phyloP scores from a whole-genome alignment of 345 rosid genomes.

The Populus alba region DNA sequence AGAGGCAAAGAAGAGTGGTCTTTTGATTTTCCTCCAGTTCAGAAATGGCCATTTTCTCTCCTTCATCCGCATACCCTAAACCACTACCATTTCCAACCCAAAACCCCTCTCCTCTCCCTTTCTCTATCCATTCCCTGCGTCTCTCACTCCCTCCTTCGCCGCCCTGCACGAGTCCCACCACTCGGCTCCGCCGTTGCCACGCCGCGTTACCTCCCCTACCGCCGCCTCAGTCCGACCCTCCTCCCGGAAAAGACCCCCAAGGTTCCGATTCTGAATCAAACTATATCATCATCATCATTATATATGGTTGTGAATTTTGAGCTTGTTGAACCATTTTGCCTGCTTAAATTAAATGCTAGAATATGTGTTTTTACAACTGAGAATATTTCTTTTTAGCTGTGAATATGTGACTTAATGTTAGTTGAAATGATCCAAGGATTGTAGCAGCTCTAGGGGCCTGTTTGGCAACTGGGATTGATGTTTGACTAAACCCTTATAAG shows the following conservation, averaged over 20 bases:
- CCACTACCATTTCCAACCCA: background rate
- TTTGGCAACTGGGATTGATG: too few relatives aligned
- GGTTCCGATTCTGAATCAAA: conserved; percentile 30
- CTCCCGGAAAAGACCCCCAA: conserved; percentile 35
- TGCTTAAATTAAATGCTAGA: background rate
- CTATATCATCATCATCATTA: background rate
- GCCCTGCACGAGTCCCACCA: conserved; percentile 3
- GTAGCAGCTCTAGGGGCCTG: too few relatives aligned
- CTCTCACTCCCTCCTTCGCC: conserved; percentile 15
- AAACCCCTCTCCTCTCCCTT: conserved; percentile 3
- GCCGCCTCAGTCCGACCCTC: conserved; percentile 42
- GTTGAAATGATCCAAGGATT: too few relatives aligned
- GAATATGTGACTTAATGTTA: too few relatives aligned
- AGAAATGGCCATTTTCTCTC: conserved; percentile 26
- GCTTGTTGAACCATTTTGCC: too few relatives aligned
- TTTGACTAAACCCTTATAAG: too few relatives aligned
- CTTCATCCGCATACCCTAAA: background rate
- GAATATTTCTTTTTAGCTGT: too few relatives aligned
- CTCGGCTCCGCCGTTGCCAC: conserved; percentile 25
- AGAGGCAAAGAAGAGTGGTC: too few relatives aligned
- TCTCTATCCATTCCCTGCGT: conserved; percentile 6
- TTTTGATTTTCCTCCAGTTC: too few relatives aligned
- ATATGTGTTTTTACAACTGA: too few relatives aligned
- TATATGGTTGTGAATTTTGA: too few relatives aligned
- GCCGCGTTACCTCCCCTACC: conserved; percentile 41